A percentile compares a stretch with the other conserved stretches of the same genome.
Evolutionary conservation across 768 basidiomycete genomes (phyloP).

Genomic region (Leccinum barrowsii): DNA sequence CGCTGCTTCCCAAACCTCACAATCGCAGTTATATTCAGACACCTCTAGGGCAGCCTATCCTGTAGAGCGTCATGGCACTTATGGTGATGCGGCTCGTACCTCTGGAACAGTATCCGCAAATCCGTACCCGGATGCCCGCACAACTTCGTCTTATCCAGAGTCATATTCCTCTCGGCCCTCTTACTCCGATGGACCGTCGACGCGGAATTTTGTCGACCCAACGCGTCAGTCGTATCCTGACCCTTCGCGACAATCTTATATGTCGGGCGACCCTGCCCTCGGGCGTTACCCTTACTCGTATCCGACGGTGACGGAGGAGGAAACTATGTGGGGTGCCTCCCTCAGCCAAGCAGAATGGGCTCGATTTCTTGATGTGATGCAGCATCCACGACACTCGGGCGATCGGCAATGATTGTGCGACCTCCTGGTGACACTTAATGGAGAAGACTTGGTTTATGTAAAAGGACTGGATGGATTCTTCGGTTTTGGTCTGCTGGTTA

Average conservation of each 20-base stretch:
- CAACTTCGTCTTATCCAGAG: conserved; percentile 23
- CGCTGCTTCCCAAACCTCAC: conserved; percentile 17
- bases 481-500: conserved; percentile 18
- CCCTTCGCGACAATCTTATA: conserved; percentile 27
- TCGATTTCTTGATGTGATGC: conserved; percentile 61
- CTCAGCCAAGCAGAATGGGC: conserved; percentile 78
- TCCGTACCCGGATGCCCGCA: conserved; percentile 28
- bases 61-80: conserved; percentile 21
- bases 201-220: conserved; percentile 24
- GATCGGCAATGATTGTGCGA: conserved; percentile 25
- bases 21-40: conserved; percentile 27
- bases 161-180: conserved; percentile 23
- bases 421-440: conserved; percentile 6
- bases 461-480: conserved; percentile 25
- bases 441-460: conserved; percentile 24
- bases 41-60: conserved; percentile 19
- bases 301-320: conserved; percentile 49
- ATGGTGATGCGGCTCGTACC: conserved; percentile 20
- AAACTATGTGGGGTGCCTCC: conserved; percentile 70
- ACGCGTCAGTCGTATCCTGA: conserved; percentile 23
- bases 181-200: conserved; percentile 22
- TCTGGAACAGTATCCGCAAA: conserved; percentile 19
- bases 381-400: conserved; percentile 37
- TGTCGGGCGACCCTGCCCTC: conserved; percentile 20
- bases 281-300: conserved; percentile 36